A percentile compares a stretch with the other conserved stretches of the same genome.
Evolutionary conservation across 2,329 filamentous ascomycete species (phyloP).

Genomic region (Lecanicillium sp.): DNA sequence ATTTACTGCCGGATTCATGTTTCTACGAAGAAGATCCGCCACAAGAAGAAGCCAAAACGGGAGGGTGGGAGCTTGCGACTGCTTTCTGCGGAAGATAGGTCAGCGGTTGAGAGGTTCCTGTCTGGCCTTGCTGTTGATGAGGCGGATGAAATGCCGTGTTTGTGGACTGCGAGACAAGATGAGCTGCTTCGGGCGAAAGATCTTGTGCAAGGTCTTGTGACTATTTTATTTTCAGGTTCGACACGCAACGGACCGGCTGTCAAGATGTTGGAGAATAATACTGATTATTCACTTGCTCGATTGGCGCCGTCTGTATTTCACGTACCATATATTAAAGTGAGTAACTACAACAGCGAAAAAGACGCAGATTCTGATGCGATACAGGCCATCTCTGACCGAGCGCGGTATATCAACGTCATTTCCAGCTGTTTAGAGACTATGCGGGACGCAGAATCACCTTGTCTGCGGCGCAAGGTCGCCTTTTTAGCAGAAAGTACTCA

Average conservation of each 20-base stretch:
- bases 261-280: slow-evolving; percentile 10
- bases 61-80: neutral
- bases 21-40: neutral
- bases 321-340: slow-evolving; percentile 26
- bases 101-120: neutral
- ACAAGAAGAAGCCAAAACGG: neutral
- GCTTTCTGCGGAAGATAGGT: neutral
- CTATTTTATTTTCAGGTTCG: slow-evolving; percentile 19
- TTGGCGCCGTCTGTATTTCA: slow-evolving; percentile 29
- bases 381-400: slow-evolving; percentile 19
- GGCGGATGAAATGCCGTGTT: too few species aligned
- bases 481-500: slow-evolving; percentile 6
- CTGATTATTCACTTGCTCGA: slow-evolving; percentile 15
- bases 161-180: too few species aligned
- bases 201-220: slow-evolving; percentile 15
- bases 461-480: slow-evolving; percentile 20
- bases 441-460: slow-evolving; percentile 25
- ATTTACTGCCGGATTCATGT: slow-evolving; percentile 19
- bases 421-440: slow-evolving; percentile 23
- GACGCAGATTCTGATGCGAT: too few species aligned
- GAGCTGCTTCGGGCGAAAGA: neutral
- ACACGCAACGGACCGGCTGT: slow-evolving; percentile 15
- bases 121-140: too few species aligned
- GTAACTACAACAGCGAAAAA: too few species aligned
- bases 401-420: slow-evolving; percentile 19